Evolutionary conservation across 2,329 filamentous ascomycete species (phyloP).

Genomic region (Tolypocladium cylindrosporum): DNA sequence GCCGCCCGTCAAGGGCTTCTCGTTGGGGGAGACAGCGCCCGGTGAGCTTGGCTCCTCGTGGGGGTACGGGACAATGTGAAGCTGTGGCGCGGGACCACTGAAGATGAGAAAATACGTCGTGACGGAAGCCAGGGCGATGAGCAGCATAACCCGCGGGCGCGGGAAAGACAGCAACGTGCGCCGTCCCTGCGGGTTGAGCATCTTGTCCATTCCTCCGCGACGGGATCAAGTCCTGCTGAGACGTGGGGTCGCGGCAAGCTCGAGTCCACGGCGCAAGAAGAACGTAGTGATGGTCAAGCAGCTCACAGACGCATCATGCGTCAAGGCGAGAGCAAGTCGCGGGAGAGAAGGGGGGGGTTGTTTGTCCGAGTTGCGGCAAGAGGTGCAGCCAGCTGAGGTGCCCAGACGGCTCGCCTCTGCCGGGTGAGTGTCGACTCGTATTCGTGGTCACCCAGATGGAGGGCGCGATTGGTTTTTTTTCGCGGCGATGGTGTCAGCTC

Average conservation of each 20-base stretch:
- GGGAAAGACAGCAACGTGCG: slow-evolving; percentile 22
- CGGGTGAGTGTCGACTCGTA: neutral
- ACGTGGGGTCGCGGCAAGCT: neutral
- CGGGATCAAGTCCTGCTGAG: neutral
- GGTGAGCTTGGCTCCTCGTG: slow-evolving; percentile 1
- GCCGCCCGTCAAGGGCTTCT: neutral
- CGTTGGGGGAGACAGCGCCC: neutral
- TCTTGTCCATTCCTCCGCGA: slow-evolving; percentile 16
- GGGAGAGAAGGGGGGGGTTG: too few species aligned
- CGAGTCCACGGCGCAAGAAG: neutral
- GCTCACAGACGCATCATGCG: neutral
- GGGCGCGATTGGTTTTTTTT: neutral
- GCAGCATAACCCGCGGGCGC: slow-evolving; percentile 30
- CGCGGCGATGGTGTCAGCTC: neutral
- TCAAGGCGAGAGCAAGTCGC: neutral
- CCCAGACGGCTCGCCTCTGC: neutral
- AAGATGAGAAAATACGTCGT: slow-evolving; percentile 35
- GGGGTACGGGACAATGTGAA: slow-evolving; percentile 24
- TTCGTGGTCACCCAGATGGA: neutral
- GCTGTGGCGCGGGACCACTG: slow-evolving; percentile 20
- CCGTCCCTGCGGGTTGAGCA: slow-evolving; percentile 19
- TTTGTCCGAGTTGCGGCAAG: neutral
- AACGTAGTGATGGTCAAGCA: neutral
- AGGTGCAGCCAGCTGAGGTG: neutral
- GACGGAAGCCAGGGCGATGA: slow-evolving; percentile 27